These are phyloP conservation scores for Nymphaea thermarum DNA, from an alignment of 164 flowering plant species.

Conservation along the genomic window DNA sequence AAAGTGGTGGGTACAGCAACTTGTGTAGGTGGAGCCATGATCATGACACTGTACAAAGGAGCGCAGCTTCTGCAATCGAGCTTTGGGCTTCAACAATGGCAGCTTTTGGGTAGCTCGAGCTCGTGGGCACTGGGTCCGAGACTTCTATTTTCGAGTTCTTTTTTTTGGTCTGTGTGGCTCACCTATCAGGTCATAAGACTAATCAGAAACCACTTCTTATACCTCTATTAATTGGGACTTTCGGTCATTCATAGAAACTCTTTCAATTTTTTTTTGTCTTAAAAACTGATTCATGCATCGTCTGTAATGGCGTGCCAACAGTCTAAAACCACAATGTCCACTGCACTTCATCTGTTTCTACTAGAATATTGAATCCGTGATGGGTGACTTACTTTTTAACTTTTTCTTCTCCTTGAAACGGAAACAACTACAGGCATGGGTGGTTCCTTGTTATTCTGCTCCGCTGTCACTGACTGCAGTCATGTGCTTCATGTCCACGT, in stretches of 20 bases:
- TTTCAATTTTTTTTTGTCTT: no score
- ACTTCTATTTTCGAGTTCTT: background rate
- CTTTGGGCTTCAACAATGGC: background rate
- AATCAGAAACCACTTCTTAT: no score
- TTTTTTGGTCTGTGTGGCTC: background rate
- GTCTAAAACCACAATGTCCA: no score
- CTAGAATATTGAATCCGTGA: no score
- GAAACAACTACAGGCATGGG: slow-evolving; percentile 21
- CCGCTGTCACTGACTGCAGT: slow-evolving; percentile 59
- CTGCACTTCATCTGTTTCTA: no score
- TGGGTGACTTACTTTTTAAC: no score
- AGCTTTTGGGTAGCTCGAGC: background rate
- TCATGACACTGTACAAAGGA: background rate
- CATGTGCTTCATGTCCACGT: slow-evolving; percentile 57
- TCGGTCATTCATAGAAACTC: no score
- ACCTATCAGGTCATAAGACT: background rate
- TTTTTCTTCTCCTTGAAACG: no score
- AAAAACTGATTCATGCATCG: no score
- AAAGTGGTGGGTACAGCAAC: background rate
- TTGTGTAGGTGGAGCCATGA: background rate
- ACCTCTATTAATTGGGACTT: no score
- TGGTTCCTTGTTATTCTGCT: slow-evolving; percentile 48
- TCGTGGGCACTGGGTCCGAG: background rate
- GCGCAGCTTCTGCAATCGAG: background rate
- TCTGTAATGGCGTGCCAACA: no score